Evolutionary conservation across 1,284 basidiomycete species (phyloP), one percentile per base, ranked within the genome.

Genomic region (Rugosomyces carneus): DNA sequence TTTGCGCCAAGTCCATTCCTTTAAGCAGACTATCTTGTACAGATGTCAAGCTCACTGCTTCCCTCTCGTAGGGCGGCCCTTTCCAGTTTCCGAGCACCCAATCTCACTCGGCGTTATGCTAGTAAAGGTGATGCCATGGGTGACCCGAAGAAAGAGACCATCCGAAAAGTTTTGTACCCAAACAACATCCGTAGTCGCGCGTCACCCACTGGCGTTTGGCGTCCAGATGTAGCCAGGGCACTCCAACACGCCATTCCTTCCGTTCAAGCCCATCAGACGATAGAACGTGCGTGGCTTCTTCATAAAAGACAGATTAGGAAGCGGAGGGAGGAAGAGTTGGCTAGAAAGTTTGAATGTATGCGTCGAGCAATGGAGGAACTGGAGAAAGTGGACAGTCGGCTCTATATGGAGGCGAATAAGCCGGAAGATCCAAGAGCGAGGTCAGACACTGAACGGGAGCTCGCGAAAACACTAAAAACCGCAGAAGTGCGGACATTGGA

Each of bases 191-290:
- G 80, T 52, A 81, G 76, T 61, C 73, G 72, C 48, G 61, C 83
- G 32, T 77, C 86, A 5, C 91, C 90, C 1, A 84, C 81, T 7
- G 90, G 90, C 10, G 78, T 82, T 47, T 90, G 90, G 81, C 80
- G 89, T 51, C 80, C 81, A 23, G 81, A 90, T 59, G 81, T 84
- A 29, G 80, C 69, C 45, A 75, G 68, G 50, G 86, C 78, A 4
- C 68, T 94, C 13, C 80, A 84, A 53, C 75, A 76, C 44, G 86
- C 88, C 8, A 81, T 93, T 46, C 88, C 88, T 10, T 86, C 82
- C 3, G 78, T 75, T 10, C 93, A 97, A 66, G 91, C 91, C 0
- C 92, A 98, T 70, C 82, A 92, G 56, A 98, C 93, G 5, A 93
- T 98, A 52, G 88, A 89, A 54, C 82, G 94, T 31, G 94, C 94